phyloP scores from a whole-genome alignment of 441 rosid genomes.

The Jatropha podagrica region DNA sequence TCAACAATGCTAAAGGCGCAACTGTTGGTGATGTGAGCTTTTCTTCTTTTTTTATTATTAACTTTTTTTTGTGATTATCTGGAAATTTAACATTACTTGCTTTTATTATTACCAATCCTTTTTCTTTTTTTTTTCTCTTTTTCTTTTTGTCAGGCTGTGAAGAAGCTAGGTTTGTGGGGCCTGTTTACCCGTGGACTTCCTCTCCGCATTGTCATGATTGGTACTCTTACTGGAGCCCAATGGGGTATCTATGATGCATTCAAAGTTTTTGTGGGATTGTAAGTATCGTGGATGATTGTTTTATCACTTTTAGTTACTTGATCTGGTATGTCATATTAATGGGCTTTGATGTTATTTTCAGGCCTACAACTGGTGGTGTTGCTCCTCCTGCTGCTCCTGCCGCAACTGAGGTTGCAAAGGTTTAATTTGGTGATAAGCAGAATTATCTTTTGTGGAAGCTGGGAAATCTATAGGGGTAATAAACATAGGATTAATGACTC shows the following conservation, averaged over 20 bases:
- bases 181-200: conserved; percentile 98
- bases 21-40: conserved; percentile 94
- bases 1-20: conserved; percentile 98
- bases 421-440: conserved; percentile 21
- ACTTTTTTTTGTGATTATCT: not conserved
- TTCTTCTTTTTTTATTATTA: not conserved
- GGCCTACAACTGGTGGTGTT: conserved; percentile 94
- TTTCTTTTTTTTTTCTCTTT: not conserved
- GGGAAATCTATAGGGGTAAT: conserved; percentile 25
- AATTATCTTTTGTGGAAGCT: conserved; percentile 7
- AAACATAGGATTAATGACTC: conserved; percentile 31
- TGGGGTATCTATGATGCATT: conserved; percentile 98
- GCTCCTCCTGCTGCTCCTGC: conserved; percentile 51
- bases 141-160: conserved; percentile 68
- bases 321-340: not conserved
- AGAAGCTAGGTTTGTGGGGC: conserved; percentile 88
- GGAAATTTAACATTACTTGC: no score
- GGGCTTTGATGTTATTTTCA: conserved; percentile 30
- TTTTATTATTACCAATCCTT: not conserved
- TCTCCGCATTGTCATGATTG: conserved; percentile 98
- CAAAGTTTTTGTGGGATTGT: conserved; percentile 99
- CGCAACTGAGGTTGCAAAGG: conserved; percentile 38
- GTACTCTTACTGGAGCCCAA: conserved; percentile 98
- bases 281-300: conserved; percentile 36
- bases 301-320: not conserved